Evolutionary conservation across 352 stramenopile genomes (phyloP).

Genomic region (Phytophthora kernoviae): DNA sequence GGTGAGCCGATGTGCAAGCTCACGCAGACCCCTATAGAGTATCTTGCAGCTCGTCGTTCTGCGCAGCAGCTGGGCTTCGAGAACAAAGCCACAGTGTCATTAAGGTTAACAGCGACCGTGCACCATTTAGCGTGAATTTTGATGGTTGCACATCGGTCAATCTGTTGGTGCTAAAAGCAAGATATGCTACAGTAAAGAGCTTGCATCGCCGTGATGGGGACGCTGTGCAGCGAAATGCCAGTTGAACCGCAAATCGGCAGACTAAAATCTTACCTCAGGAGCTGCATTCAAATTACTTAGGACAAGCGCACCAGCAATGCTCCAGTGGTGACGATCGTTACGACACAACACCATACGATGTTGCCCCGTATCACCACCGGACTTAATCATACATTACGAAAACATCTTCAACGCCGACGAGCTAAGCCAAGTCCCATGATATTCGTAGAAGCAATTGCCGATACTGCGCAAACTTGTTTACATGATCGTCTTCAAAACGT

Average conservation of each 20-base stretch:
- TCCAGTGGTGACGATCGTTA: neutral
- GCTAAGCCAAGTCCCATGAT: too few species aligned
- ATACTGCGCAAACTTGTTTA: too few species aligned
- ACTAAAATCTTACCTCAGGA: neutral
- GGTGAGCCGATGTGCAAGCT: constrained; percentile 6
- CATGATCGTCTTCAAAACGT: too few species aligned
- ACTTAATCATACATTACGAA: too few species aligned
- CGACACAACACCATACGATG: too few species aligned
- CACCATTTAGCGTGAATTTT: neutral
- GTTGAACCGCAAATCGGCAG: neutral
- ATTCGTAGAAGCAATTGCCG: too few species aligned
- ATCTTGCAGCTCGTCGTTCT: constrained; percentile 20
- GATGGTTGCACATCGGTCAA: neutral
- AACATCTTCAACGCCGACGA: too few species aligned
- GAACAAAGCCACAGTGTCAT: neutral
- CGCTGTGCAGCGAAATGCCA: neutral
- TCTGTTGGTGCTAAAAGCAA: neutral
- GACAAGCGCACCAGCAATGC: neutral
- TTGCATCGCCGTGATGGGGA: constrained; percentile 1
- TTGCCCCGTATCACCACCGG: too few species aligned
- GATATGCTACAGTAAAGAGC: neutral
- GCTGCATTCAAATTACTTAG: neutral
- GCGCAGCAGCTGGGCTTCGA: constrained; percentile 7
- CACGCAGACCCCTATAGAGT: constrained; percentile 1
- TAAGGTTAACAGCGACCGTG: neutral